A percentile compares a stretch with the other conserved stretches of the same genome.
These are phyloP conservation scores for Amyloporia xantha DNA, from an alignment of 768 basidiomycete genomes.

Conservation along the genomic window DNA sequence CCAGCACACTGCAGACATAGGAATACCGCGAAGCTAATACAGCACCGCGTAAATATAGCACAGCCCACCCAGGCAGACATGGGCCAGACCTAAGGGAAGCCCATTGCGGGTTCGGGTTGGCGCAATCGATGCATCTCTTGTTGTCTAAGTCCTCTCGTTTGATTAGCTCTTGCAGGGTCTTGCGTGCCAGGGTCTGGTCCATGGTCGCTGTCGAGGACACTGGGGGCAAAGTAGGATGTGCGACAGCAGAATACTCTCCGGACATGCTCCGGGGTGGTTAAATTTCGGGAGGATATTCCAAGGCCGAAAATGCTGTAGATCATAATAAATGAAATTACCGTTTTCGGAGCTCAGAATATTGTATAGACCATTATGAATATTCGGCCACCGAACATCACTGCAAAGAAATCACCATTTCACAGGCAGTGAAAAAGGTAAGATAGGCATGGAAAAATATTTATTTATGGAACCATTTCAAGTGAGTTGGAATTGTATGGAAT, in stretches of 20 bases:
- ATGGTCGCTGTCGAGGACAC: slow-evolving; percentile 8
- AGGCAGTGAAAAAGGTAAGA: too few relatives aligned
- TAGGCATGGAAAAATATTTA: too few relatives aligned
- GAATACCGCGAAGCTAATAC: slow-evolving; percentile 71
- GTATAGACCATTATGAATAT: too few relatives aligned
- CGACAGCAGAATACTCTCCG: not conserved
- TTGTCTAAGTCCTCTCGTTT: slow-evolving; percentile 68
- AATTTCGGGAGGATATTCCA: too few relatives aligned
- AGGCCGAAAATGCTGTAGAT: too few relatives aligned
- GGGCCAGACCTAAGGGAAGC: slow-evolving; percentile 66
- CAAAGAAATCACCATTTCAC: too few relatives aligned
- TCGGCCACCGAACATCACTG: too few relatives aligned
- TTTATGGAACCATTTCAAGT: too few relatives aligned
- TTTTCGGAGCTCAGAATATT: too few relatives aligned
- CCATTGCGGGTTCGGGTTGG: slow-evolving; percentile 93
- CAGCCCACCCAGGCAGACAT: slow-evolving; percentile 5
- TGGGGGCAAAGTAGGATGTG: not conserved
- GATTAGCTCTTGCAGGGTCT: slow-evolving; percentile 67
- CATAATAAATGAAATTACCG: too few relatives aligned
- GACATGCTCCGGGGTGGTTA: too few relatives aligned
- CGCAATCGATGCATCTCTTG: slow-evolving; percentile 75
- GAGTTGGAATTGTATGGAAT: too few relatives aligned
- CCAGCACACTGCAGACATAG: slow-evolving; percentile 89
- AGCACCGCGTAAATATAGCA: slow-evolving; percentile 5
- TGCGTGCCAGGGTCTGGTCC: slow-evolving; percentile 64